These are phyloP conservation scores for Colletotrichum tropicale DNA, from an alignment of 2,329 filamentous ascomycete species.

Conservation along the genomic window DNA sequence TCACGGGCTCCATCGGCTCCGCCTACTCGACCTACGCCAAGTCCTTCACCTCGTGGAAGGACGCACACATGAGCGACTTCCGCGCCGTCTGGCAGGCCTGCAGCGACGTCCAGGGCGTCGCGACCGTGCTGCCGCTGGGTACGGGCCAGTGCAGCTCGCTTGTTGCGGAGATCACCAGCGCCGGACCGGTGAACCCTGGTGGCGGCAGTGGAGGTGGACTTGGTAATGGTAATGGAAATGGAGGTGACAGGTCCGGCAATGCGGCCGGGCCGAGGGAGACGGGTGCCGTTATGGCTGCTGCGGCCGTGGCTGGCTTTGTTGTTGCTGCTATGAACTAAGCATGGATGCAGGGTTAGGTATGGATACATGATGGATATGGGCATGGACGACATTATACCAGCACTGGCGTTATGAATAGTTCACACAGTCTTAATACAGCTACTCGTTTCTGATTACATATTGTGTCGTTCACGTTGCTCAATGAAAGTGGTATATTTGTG, in stretches of 20 bases:
- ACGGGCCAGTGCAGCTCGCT: constrained; percentile 11
- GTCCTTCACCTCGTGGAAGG: constrained; percentile 26
- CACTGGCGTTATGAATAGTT: background rate
- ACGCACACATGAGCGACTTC: constrained; percentile 19
- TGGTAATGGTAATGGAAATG: background rate
- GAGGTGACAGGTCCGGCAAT: background rate
- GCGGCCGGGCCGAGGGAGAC: constrained; percentile 8
- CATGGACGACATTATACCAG: background rate
- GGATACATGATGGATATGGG: background rate
- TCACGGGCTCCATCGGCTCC: constrained; percentile 29
- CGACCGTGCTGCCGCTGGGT: constrained; percentile 1
- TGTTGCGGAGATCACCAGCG: constrained; percentile 15
- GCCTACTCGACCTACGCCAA: constrained; percentile 29
- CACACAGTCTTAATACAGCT: background rate
- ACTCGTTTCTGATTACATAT: fast-evolving
- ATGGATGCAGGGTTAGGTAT: background rate
- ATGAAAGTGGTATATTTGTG: fast-evolving
- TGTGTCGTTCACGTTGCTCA: no score
- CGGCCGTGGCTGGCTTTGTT: constrained; percentile 1
- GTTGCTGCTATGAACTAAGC: background rate
- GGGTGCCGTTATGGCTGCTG: background rate
- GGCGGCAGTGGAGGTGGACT: background rate
- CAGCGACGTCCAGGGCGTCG: constrained; percentile 28
- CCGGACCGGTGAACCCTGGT: background rate
- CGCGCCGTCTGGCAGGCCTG: constrained; percentile 27